Base-by-base conservation (phyloP, 140 eudicot genomes). In the Stevia rebaudiana region DNA sequence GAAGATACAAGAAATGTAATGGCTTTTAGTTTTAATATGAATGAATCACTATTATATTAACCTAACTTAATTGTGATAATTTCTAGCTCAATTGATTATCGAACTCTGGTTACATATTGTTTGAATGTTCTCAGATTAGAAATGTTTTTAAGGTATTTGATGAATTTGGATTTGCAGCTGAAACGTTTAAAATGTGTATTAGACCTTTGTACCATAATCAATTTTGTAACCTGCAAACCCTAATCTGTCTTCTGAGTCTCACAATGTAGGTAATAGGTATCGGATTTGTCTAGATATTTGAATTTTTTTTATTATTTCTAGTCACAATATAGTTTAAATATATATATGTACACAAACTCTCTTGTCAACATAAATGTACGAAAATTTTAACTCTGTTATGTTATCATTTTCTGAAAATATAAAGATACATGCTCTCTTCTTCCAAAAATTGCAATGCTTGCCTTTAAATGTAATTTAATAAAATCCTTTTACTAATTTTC, bases 211-310 rank as follows among this genome's bases (percentile, higher is more conserved):
- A 47, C 30, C 41, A 47, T 60, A 5, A 6, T 21, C 30, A 22
- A 23, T 58, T 56, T 57, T 30, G 68, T 42, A 19, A 18, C 18
- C 23, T 41, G 30, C 60, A 57, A 69, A 69, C 61, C 68, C 51
- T 69, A 69, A 9, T 58, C 0, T 69, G 40, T 69, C 9, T 13
- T 8, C 39, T 31, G 40, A 21, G 18, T 69, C 36, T 11, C 36
- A 11, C 36, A 25, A 56, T 19, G 67, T 57, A 69, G 48, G 73
- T 52, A 12, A 52, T 23, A 23, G 18, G 37, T 39, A 39, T 67
- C 15, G 30, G 6, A 68, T 17, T 53, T 6, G 59, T 16, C 11
- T 21, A 39, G 54, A 43, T 24, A 44, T 24, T 39, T 65, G 52
- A 6, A 12, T 51, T 10, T 53, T 42, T 23, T 53, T 67, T 15